Evolutionary conservation across 225 moss, liverwort and hornwort species (phyloP).

Genomic region (Antitrichia curtipendula): DNA sequence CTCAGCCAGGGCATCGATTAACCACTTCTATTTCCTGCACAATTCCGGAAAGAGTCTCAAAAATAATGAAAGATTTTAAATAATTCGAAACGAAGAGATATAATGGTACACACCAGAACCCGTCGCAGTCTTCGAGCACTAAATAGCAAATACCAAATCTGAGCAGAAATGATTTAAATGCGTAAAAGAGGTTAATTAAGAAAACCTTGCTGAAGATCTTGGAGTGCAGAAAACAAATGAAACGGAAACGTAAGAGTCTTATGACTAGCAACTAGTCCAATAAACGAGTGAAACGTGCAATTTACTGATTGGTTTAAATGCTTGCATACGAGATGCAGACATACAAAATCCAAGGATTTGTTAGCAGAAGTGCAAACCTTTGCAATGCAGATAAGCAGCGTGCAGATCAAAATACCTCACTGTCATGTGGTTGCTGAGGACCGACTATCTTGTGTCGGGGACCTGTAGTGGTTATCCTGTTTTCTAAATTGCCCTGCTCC

Average conservation of each 20-base stretch:
- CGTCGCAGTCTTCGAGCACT: neutral
- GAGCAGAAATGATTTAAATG: neutral
- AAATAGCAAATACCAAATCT: neutral
- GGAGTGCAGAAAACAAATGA: neutral
- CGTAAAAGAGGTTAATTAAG: neutral
- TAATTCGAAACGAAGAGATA: neutral
- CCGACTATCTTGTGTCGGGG: conserved; percentile 55
- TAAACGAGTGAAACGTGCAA: no score
- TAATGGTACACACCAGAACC: neutral
- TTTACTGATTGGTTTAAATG: neutral
- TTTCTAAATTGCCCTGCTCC: conserved; percentile 61
- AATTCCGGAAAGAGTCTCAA: neutral
- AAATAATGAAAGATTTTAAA: neutral
- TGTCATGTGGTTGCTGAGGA: conserved; percentile 24
- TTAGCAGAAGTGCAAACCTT: neutral
- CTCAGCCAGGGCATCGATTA: neutral
- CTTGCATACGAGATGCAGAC: neutral
- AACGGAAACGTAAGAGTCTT: neutral
- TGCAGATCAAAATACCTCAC: conserved; percentile 27
- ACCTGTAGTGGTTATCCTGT: conserved; percentile 61
- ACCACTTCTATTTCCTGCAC: conserved; percentile 4
- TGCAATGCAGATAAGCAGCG: neutral
- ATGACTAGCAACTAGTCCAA: neutral
- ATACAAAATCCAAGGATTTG: neutral
- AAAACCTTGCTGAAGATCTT: neutral